Evolutionary conservation across 495 filamentous ascomycete species (phyloP), one percentile per base, ranked within the genome.

Genomic region (Platismatia glauca): DNA sequence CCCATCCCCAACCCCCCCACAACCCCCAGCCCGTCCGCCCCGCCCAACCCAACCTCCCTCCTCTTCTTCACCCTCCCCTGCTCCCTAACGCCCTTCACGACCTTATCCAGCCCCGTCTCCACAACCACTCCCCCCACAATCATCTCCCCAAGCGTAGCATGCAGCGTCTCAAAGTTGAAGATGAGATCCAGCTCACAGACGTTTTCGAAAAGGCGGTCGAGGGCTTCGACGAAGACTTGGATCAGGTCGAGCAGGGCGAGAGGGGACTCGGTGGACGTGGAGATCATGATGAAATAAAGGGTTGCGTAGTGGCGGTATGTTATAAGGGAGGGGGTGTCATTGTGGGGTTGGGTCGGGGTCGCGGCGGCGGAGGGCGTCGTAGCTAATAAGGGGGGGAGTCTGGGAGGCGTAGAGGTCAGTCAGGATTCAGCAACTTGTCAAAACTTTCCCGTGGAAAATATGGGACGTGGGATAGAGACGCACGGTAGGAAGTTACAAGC

Each of bases 261-360:
- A 3, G 95, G 95, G 0, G 91, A 96, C 73, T 98, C 94, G 59
- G 92, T 96, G 1, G 91, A 90, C n/a, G 95, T 97, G 38, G 86
- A 90, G 70, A 98, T 98, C 70, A 98, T 79, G 75, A 98, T 98
- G 78, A 98, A 98, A 72, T 95, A 97, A 34, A 98, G 87, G 0
- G 94, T 98, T 7, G 94, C 94, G 68, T 97, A 98, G 82, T 95
- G 89, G 13, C 94, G 92, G 82, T 98, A 98, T 29, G 95, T 97
- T 24, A 98, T 87, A 64, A 96, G 88, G n/a, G 89, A 89, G 27
- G 95, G 95, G 9, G 89, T 85, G 73, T 97, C 94, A 69, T 87
- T 89, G 71, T 89, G 84, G 7, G 80, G 84, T 70, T 78, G 78
- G 64, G 75, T 75, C 55, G 72, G 70, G 15, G 76, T 71, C 11